phyloP scores from a whole-genome alignment of 208 protist genomes.

The Leishmania braziliensis region DNA sequence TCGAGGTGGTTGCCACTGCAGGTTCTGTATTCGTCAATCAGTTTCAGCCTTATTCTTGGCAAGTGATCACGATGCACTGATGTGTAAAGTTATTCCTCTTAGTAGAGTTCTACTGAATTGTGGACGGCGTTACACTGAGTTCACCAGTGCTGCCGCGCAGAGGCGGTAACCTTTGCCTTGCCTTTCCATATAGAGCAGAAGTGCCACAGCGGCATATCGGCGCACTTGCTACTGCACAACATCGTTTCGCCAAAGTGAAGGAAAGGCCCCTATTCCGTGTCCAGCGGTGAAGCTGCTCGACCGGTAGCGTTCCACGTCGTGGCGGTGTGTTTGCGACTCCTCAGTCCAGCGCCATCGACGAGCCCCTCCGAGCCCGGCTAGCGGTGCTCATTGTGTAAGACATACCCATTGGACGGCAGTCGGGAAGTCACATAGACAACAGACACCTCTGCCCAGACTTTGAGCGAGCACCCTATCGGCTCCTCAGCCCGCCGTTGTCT shows the following conservation, averaged over 20 bases:
- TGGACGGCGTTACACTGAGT: conserved; percentile 31
- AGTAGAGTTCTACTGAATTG: conserved; percentile 33
- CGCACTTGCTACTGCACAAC: neutral
- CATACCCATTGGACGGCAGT: neutral
- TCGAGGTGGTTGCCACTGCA: neutral
- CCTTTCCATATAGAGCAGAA: conserved; percentile 37
- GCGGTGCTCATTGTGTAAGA: neutral
- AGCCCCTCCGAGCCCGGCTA: neutral
- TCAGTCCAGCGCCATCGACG: neutral
- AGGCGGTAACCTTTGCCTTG: conserved; percentile 29
- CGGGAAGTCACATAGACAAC: neutral
- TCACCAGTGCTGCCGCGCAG: conserved; percentile 42
- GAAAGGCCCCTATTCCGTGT: neutral
- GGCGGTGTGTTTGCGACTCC: neutral
- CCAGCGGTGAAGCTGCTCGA: neutral
- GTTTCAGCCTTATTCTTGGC: conserved; percentile 18
- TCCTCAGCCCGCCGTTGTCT: neutral
- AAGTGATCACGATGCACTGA: conserved; percentile 58
- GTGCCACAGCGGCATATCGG: conserved; percentile 20
- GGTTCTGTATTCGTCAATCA: conserved; percentile 1
- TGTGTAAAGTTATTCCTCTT: conserved; percentile 50
- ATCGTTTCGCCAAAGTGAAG: neutral
- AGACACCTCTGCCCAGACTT: neutral
- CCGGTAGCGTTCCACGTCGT: neutral
- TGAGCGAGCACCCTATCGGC: neutral